These are phyloP conservation scores for Acanthamoeba healyi DNA, from an alignment of 208 protist species.

Conservation along the genomic window DNA sequence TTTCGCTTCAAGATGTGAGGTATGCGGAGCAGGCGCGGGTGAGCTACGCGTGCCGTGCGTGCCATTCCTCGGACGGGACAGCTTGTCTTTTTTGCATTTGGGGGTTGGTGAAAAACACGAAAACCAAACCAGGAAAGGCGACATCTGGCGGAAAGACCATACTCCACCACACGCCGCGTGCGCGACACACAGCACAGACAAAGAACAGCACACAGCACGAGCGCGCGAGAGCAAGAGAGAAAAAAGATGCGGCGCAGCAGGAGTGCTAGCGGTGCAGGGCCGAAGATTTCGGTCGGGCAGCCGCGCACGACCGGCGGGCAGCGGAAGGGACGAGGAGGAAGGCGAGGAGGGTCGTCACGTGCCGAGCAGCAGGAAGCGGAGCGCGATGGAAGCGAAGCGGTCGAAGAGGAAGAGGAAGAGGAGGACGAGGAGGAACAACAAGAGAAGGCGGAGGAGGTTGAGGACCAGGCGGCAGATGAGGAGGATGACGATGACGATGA, in stretches of 20 bases:
- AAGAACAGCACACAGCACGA: neutral
- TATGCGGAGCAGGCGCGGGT: neutral
- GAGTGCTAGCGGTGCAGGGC: neutral
- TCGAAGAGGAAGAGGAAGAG: neutral
- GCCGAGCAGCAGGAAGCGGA: neutral
- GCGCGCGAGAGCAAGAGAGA: neutral
- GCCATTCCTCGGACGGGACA: neutral
- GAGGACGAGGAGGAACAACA: neutral
- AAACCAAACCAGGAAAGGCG: no score
- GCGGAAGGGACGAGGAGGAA: neutral
- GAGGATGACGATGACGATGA: neutral
- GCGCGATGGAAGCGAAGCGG: neutral
- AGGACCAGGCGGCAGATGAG: neutral
- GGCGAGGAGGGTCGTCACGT: neutral
- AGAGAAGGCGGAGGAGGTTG: neutral
- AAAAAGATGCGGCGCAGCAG: neutral
- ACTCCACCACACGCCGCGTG: neutral
- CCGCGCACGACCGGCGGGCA: neutral
- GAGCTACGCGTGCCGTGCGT: neutral
- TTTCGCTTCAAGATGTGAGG: neutral
- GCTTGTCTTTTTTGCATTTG: no score
- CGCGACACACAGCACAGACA: no score
- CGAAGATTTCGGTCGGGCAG: slow-evolving; percentile 17
- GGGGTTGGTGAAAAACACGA: neutral
- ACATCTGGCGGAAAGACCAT: no score